Percentiles rank a stretch among this genome's conserved stretches.
Evolutionary conservation across 1,139 yeast genomes (phyloP).

Genomic region (Debaryomycetaceae sp.): DNA sequence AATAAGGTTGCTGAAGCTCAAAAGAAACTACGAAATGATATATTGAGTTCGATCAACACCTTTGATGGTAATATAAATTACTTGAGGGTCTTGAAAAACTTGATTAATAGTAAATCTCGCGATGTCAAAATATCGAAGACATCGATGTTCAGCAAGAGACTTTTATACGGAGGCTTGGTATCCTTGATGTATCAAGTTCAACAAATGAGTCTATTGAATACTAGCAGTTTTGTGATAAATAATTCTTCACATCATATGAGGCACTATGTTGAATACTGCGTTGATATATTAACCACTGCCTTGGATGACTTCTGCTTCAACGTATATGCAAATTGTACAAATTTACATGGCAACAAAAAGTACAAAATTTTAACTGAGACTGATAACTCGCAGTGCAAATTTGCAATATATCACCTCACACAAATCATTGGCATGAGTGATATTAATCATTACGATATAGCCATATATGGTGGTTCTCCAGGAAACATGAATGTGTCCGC

Average conservation of each 20-base stretch:
- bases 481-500: conserved; percentile 77
- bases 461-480: conserved; percentile 79
- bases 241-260: conserved; percentile 48
- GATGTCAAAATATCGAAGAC: conserved; percentile 13
- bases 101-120: conserved; percentile 22
- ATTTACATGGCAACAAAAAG: conserved; percentile 1
- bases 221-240: conserved; percentile 35
- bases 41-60: conserved; percentile 1
- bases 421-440: conserved; percentile 64
- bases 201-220: conserved; percentile 60
- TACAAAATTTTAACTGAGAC: not conserved
- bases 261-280: not conserved
- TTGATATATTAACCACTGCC: conserved; percentile 56
- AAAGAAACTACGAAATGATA: conserved; percentile 14
- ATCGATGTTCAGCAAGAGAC: conserved; percentile 54
- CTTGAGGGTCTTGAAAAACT: conserved; percentile 31
- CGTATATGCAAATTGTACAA: conserved; percentile 11
- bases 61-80: conserved; percentile 25
- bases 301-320: conserved; percentile 55
- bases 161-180: conserved; percentile 66
- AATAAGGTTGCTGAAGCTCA: conserved; percentile 38
- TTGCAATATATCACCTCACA: conserved; percentile 65
- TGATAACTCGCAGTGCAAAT: conserved; percentile 17
- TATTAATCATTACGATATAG: conserved; percentile 72
- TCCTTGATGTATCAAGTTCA: conserved; percentile 74